These are phyloP conservation scores for Rhododendron kiyosumense DNA, from an alignment of 148 eudicot genomes.

Conservation along the genomic window DNA sequence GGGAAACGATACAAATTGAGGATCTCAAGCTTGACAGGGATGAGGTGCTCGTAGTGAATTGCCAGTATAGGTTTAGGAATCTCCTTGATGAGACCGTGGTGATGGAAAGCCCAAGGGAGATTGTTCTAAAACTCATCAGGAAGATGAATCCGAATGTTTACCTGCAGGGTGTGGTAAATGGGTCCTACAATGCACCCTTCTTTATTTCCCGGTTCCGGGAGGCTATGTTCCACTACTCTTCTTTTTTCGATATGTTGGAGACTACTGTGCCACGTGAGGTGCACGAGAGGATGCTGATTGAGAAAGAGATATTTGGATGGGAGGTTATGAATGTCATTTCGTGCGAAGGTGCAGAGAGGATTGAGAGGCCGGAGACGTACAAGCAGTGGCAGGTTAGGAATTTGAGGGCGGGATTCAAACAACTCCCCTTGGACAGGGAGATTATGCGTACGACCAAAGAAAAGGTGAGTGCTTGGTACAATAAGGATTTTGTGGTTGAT, in stretches of 20 bases:
- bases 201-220: slow-evolving; percentile 68
- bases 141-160: slow-evolving; percentile 44
- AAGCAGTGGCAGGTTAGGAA: slow-evolving; percentile 82
- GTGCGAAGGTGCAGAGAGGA: slow-evolving; percentile 61
- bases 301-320: slow-evolving; percentile 60
- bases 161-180: slow-evolving; percentile 55
- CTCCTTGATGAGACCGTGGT: slow-evolving; percentile 69
- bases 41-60: slow-evolving; percentile 69
- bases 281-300: slow-evolving; percentile 60
- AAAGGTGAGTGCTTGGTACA: slow-evolving; percentile 45
- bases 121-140: slow-evolving; percentile 33
- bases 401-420: slow-evolving; percentile 63
- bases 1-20: slow-evolving; percentile 61
- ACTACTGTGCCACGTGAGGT: slow-evolving; percentile 51
- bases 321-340: slow-evolving; percentile 72
- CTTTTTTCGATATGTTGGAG: slow-evolving; percentile 77
- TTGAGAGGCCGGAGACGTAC: slow-evolving; percentile 41
- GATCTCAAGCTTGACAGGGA: slow-evolving; percentile 59
- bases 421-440: slow-evolving; percentile 47
- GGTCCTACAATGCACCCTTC: slow-evolving; percentile 67
- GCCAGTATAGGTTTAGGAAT: slow-evolving; percentile 44
- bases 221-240: slow-evolving; percentile 70
- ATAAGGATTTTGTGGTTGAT: slow-evolving; percentile 61
- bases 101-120: slow-evolving; percentile 65
- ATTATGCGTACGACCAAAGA: slow-evolving; percentile 40